Base-by-base conservation (phyloP, 345 rosid species). In the Dovyalis caffra region DNA sequence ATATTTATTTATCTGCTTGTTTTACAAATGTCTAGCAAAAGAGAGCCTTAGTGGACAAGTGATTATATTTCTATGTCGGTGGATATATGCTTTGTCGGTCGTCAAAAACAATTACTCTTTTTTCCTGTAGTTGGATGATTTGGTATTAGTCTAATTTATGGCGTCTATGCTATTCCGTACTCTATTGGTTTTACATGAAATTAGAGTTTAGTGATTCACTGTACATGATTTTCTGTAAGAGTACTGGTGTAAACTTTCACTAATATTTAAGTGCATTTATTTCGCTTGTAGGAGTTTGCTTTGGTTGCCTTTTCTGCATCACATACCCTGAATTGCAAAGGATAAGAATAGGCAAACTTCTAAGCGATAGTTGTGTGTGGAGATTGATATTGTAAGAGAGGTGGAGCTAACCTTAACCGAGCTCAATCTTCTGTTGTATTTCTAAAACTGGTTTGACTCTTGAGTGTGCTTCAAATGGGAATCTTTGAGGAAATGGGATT, bases 401-500 rank as follows among this genome's bases (percentile, higher is more conserved):
- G 60, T 23, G 61, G 26, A 23, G 15, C 61, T 3, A 8, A 23
- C n/a, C 28, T 61, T 45, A 57, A 35, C 18, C 5, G 47, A 26
- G 28, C 58, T 56, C 15, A 11, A 35, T 26, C 15, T n/a, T 68
- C 47, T 8, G 5, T 26, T 8, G 6, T 23, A 31, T 15, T n/a
- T 51, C 43, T 20, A 16, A 40, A 37, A 49, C 31, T 2, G 29
- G 25, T 31, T 25, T n/a, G 67, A 18, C 61, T 74, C 38, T 35
- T 23, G 38, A 56, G 58, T 4, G 4, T 35, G 26, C 68, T 47
- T n/a, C 6, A 18, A 67, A 87, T 85, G 88, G 86, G 83, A 33
- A 75, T 85, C 71, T 77, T 86, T 61, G 92, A 87, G 31, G 92
- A 91, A 71, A 87, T 88, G 89, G 90, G 86, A 6, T 79, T 88